Conservation (phyloP, 2,329 filamentous ascomycete genomes). For the Phoma sp. region DNA sequence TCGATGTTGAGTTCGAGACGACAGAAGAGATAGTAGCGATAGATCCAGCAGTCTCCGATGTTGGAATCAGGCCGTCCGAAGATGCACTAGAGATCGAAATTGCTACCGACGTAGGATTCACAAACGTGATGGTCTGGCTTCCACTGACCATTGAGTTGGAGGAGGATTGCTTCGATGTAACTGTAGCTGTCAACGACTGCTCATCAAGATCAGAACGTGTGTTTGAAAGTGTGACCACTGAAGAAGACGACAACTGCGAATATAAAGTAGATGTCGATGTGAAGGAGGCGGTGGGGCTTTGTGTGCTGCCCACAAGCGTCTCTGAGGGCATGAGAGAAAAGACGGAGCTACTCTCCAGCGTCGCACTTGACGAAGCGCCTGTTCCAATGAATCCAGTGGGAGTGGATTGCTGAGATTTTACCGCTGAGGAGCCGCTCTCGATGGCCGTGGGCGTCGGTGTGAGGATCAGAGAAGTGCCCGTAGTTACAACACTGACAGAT, state of each 20-base stretch:
- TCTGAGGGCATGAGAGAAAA: slow-evolving; percentile 4
- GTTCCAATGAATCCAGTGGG: background rate
- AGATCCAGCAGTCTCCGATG: background rate
- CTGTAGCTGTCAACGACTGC: background rate
- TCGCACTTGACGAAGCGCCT: background rate
- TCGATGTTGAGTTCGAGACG: background rate
- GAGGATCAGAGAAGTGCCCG: background rate
- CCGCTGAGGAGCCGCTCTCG: background rate
- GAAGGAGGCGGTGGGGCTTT: background rate
- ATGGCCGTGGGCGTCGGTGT: background rate
- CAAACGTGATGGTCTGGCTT: background rate
- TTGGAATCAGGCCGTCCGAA: background rate
- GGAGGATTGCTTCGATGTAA: background rate
- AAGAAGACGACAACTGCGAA: background rate
- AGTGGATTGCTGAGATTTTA: background rate
- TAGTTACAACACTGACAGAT: background rate
- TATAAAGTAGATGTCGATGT: background rate
- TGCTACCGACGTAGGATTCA: background rate
- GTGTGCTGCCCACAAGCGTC: background rate
- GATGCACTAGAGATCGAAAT: background rate
- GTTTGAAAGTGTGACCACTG: background rate
- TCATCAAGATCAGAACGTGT: background rate
- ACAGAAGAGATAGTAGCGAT: background rate
- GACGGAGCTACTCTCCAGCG: background rate
- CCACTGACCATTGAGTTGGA: background rate